Percentiles rank a stretch among this genome's conserved stretches.
Evolutionary conservation across 768 basidiomycete species (phyloP).

Genomic region (Mycena venus): DNA sequence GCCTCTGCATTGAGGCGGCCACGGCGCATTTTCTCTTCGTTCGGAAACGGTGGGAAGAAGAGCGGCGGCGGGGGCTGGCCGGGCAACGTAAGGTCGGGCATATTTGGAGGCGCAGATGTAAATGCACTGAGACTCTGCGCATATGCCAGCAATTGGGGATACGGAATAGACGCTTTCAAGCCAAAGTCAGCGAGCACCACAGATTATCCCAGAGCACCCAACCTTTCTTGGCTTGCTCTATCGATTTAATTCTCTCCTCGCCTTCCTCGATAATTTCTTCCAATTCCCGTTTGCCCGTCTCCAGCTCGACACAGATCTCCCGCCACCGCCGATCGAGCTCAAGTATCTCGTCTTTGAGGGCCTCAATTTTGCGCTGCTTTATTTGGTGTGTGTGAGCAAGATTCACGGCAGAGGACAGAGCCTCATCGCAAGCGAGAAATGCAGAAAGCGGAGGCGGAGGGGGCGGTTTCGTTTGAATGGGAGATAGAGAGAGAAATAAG

Average conservation of each 20-base stretch:
- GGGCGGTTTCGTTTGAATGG: constrained; percentile 72
- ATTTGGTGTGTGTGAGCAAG: constrained; percentile 80
- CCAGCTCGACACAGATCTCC: constrained; percentile 74
- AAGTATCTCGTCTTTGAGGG: constrained; percentile 77
- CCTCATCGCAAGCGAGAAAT: constrained; percentile 73
- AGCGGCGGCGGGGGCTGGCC: constrained; percentile 82
- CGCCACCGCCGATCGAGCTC: constrained; percentile 78
- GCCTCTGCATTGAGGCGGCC: constrained; percentile 86
- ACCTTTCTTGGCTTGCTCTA: constrained; percentile 83
- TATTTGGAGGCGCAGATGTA: constrained; percentile 90
- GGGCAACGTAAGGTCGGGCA: constrained; percentile 79
- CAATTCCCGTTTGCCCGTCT: constrained; percentile 75
- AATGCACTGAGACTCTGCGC: constrained; percentile 89
- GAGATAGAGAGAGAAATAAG: constrained; percentile 81
- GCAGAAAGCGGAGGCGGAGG: constrained; percentile 70
- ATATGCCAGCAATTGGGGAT: constrained; percentile 86
- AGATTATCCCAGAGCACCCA: background rate
- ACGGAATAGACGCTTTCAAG: constrained; percentile 77
- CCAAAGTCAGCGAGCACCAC: background rate
- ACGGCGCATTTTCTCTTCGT: constrained; percentile 91
- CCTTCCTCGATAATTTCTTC: constrained; percentile 81
- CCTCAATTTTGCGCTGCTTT: constrained; percentile 81
- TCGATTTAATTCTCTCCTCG: constrained; percentile 77
- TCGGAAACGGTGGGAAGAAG: constrained; percentile 93
- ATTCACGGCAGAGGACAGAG: constrained; percentile 75